These are phyloP conservation scores for Ogataea nitratoaversa DNA, from an alignment of 805 yeast genomes.

Conservation along the genomic window DNA sequence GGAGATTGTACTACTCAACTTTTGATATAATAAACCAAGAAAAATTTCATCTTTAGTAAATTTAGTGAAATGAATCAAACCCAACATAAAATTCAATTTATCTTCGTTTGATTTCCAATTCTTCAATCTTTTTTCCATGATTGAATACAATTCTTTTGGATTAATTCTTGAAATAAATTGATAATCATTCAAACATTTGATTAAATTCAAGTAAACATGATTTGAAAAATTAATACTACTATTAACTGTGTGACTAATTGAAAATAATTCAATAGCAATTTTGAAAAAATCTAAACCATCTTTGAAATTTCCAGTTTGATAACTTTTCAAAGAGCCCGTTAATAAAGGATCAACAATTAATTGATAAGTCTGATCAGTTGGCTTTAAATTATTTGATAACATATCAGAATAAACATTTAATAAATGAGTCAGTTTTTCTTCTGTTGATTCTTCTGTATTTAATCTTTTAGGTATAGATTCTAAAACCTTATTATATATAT, in stretches of 20 bases:
- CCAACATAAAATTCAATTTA: constrained; percentile 31
- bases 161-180: constrained; percentile 17
- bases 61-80: constrained; percentile 37
- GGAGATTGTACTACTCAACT: constrained; percentile 21
- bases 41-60: constrained; percentile 33
- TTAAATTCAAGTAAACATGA: constrained; percentile 18
- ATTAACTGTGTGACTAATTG: constrained; percentile 24
- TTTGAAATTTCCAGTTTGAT: constrained; percentile 29
- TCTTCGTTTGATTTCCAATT: constrained; percentile 3
- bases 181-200: constrained; percentile 25
- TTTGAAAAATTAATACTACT: constrained; percentile 13
- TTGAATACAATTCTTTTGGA: constrained; percentile 14
- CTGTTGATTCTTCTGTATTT: constrained; percentile 48
- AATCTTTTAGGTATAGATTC: constrained; percentile 49
- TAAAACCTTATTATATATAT: constrained; percentile 50
- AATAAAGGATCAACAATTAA: constrained; percentile 48
- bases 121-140: constrained; percentile 11
- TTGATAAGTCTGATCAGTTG: constrained; percentile 51
- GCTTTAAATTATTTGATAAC: constrained; percentile 50
- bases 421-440: constrained; percentile 56
- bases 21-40: constrained; percentile 34
- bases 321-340: constrained; percentile 42
- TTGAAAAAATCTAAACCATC: constrained; percentile 45
- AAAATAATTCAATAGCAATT: constrained; percentile 45
- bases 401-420: constrained; percentile 67